These are phyloP conservation scores for Ogataea degrootiae DNA, from an alignment of 805 yeast genomes.

Conservation along the genomic window DNA sequence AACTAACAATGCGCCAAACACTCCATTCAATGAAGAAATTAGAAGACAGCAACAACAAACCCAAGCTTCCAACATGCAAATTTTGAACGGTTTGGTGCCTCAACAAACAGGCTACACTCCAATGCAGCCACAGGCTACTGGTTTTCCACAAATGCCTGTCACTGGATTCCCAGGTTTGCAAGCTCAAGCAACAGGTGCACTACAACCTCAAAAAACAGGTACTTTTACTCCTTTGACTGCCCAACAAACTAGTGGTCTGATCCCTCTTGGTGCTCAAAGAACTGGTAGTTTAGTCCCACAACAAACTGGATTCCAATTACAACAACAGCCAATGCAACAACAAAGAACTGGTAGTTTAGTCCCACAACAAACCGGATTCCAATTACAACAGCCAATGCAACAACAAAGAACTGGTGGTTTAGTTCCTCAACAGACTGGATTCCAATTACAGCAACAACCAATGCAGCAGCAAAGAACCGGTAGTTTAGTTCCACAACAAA, in stretches of 20 bases:
- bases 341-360: slow-evolving; percentile 30
- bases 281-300: slow-evolving; percentile 15
- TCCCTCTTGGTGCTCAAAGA: slow-evolving; percentile 23
- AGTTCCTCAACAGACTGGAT: slow-evolving; percentile 37
- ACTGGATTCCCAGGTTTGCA: slow-evolving; percentile 35
- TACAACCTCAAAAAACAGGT: slow-evolving; percentile 69
- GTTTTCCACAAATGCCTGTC: slow-evolving; percentile 30
- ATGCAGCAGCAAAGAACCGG: slow-evolving; percentile 27
- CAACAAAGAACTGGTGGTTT: slow-evolving; percentile 54
- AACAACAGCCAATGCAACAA: slow-evolving; percentile 21
- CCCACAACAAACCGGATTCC: slow-evolving; percentile 64
- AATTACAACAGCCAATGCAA: slow-evolving; percentile 35
- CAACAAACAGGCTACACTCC: slow-evolving; percentile 22
- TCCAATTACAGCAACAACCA: slow-evolving; percentile 40
- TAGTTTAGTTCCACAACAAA: slow-evolving; percentile 23
- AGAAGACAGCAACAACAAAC: slow-evolving; percentile 24
- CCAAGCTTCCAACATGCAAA: slow-evolving; percentile 28
- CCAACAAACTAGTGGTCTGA: slow-evolving; percentile 28
- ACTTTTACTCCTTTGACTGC: slow-evolving; percentile 43
- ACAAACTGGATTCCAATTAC: slow-evolving; percentile 19
- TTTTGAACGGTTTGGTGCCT: slow-evolving; percentile 24
- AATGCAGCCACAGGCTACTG: slow-evolving; percentile 50
- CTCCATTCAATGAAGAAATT: slow-evolving; percentile 11
- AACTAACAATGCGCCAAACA: background rate
- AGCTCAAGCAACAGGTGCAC: slow-evolving; percentile 49